phyloP scores from a whole-genome alignment of 768 basidiomycete species.

The Udeniomyces megalosporus region DNA sequence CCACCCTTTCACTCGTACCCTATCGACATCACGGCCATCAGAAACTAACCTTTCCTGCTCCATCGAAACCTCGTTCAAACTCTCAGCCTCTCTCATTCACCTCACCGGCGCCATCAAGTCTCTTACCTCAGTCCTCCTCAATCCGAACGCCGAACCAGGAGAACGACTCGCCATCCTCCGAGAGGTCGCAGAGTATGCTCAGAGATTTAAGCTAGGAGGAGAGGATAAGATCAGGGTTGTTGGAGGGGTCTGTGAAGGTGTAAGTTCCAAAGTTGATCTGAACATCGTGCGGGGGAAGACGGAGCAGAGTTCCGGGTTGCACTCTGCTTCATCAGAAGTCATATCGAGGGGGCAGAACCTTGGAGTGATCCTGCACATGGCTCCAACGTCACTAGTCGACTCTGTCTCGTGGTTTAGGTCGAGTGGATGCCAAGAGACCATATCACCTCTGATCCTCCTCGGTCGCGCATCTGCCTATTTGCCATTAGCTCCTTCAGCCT shows the following conservation, averaged over 20 bases:
- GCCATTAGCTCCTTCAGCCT: no score
- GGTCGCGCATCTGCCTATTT: not conserved
- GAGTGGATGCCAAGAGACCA: not conserved
- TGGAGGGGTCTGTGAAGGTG: constrained; percentile 73
- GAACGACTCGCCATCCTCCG: constrained; percentile 71
- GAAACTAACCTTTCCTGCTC: not conserved
- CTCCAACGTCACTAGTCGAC: no score
- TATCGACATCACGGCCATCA: not conserved
- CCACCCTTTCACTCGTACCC: not conserved
- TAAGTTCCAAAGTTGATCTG: constrained; percentile 33
- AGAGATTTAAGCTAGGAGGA: constrained; percentile 75
- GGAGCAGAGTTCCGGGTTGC: not conserved
- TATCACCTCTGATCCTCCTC: not conserved
- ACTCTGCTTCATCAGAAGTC: no score
- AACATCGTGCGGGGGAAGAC: not conserved
- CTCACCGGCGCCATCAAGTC: constrained; percentile 63
- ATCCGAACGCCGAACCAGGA: constrained; percentile 32
- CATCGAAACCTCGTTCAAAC: not conserved
- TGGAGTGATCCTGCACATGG: no score
- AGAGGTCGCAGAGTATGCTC: constrained; percentile 88
- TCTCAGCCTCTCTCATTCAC: constrained; percentile 55
- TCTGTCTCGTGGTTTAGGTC: not conserved
- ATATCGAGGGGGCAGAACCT: no score
- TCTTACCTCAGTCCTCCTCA: constrained; percentile 35
- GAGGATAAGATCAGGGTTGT: constrained; percentile 98